These are phyloP conservation scores for Mycena sanguinolenta DNA, from an alignment of 768 basidiomycete genomes.

Conservation along the genomic window DNA sequence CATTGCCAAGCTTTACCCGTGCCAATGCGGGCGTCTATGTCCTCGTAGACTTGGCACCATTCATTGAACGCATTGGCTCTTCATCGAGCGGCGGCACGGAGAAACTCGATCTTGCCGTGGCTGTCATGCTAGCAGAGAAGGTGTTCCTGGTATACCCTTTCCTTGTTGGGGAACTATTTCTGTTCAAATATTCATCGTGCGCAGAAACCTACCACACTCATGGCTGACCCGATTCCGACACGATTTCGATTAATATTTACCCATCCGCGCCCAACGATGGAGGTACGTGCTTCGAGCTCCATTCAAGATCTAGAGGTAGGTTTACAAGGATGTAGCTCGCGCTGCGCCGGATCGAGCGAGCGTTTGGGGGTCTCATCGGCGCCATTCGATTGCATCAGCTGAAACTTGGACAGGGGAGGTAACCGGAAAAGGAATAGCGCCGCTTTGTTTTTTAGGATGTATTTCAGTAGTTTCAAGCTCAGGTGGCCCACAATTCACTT, in stretches of 20 bases:
- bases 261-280: constrained; percentile 22
- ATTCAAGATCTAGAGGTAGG: no score
- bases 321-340: constrained; percentile 16
- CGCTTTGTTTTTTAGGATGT: no score
- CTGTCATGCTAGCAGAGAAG: constrained; percentile 26
- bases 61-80: constrained; percentile 25
- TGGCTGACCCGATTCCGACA: constrained; percentile 33
- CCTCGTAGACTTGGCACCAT: constrained; percentile 32
- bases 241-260: constrained; percentile 33
- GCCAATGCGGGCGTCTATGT: constrained; percentile 33
- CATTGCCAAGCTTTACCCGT: constrained; percentile 22
- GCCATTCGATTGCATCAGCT: constrained; percentile 14
- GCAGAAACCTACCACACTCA: constrained; percentile 33
- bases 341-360: constrained; percentile 25
- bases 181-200: no score
- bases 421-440: no score
- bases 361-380: constrained; percentile 20
- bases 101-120: constrained; percentile 27
- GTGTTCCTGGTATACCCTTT: constrained; percentile 17
- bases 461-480: no score
- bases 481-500: no score
- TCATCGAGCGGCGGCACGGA: not conserved
- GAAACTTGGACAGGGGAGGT: no score
- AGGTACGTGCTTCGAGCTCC: not conserved
- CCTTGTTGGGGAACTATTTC: no score